A percentile compares a stretch with the other conserved stretches of the same genome.
These are phyloP conservation scores for Aphanomyces stellatus DNA, from an alignment of 352 stramenopile species.

Conservation along the genomic window DNA sequence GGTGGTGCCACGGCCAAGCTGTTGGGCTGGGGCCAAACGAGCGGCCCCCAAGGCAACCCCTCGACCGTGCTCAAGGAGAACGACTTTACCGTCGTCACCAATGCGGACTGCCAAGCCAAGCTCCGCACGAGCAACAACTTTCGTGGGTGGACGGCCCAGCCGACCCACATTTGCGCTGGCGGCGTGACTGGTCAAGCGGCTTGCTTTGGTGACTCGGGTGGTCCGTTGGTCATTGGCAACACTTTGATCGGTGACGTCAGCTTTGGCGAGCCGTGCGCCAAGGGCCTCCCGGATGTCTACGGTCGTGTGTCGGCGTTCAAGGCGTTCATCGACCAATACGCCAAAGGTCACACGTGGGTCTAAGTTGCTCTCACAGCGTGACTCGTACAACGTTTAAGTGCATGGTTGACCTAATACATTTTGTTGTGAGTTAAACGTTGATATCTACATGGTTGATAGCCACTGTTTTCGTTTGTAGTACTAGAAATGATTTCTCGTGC, in stretches of 20 bases:
- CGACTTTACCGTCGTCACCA: background rate
- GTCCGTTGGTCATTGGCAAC: slow-evolving; percentile 19
- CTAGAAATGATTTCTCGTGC: too few species aligned
- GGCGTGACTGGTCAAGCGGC: slow-evolving; percentile 6
- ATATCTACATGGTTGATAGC: too few species aligned
- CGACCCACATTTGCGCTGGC: background rate
- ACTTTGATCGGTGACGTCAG: slow-evolving; percentile 26
- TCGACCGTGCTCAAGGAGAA: background rate
- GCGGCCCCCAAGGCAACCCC: background rate
- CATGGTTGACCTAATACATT: too few species aligned
- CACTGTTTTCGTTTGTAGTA: too few species aligned
- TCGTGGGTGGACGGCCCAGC: slow-evolving; percentile 35
- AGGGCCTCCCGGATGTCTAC: slow-evolving; percentile 32
- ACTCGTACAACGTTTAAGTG: too few species aligned
- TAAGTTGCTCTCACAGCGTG: too few species aligned
- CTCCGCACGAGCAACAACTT: slow-evolving; percentile 15
- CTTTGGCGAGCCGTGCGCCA: slow-evolving; percentile 22
- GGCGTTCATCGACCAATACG: slow-evolving; percentile 23
- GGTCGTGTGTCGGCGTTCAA: slow-evolving; percentile 23
- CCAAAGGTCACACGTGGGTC: background rate
- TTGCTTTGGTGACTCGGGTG: slow-evolving; percentile 20
- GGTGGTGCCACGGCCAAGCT: background rate
- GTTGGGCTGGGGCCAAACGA: background rate
- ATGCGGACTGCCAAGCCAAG: background rate
- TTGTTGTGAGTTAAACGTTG: too few species aligned